A percentile compares a stretch with the other conserved stretches of the same genome.
Evolutionary conservation across 108 stramenopile species (phyloP).

Genomic region (Cylindrotheca fusiformis): DNA sequence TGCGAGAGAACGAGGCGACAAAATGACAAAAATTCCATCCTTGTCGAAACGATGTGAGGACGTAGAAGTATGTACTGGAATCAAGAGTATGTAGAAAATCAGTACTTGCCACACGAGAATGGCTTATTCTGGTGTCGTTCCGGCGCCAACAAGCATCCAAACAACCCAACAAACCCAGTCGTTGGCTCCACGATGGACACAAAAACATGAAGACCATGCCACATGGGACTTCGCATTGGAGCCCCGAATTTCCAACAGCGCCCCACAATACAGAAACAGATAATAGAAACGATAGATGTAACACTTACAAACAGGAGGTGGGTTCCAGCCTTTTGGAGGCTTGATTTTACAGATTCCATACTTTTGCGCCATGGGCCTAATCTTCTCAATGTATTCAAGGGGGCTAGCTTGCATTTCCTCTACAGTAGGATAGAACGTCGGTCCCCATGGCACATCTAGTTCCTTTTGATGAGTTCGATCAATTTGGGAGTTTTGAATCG

Average conservation of each 20-base stretch:
- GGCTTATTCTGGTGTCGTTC: too few relatives aligned
- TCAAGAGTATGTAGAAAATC: too few relatives aligned
- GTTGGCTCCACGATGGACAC: not conserved
- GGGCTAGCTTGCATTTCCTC: conserved; percentile 86
- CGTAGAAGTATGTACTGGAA: too few relatives aligned
- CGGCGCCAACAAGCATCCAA: too few relatives aligned
- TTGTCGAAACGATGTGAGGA: too few relatives aligned
- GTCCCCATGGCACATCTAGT: conserved; percentile 60
- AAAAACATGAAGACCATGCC: not conserved
- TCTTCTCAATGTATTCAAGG: conserved; percentile 84
- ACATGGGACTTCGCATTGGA: not conserved
- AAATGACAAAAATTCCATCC: too few relatives aligned
- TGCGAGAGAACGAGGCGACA: too few relatives aligned
- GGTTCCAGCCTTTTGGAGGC: conserved; percentile 92
- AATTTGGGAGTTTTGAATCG: conserved; percentile 67
- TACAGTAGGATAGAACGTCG: conserved; percentile 80
- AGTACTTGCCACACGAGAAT: too few relatives aligned
- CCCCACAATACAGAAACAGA: not conserved
- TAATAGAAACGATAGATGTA: not conserved
- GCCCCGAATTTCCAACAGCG: too few relatives aligned
- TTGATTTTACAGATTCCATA: conserved; percentile 98
- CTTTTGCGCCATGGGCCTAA: conserved; percentile 78
- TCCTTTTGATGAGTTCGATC: conserved; percentile 34
- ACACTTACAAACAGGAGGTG: conserved; percentile 14
- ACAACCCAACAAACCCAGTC: not conserved